Conservation (phyloP, 768 basidiomycete species). For the Rhizopogon vinicolor region DNA sequence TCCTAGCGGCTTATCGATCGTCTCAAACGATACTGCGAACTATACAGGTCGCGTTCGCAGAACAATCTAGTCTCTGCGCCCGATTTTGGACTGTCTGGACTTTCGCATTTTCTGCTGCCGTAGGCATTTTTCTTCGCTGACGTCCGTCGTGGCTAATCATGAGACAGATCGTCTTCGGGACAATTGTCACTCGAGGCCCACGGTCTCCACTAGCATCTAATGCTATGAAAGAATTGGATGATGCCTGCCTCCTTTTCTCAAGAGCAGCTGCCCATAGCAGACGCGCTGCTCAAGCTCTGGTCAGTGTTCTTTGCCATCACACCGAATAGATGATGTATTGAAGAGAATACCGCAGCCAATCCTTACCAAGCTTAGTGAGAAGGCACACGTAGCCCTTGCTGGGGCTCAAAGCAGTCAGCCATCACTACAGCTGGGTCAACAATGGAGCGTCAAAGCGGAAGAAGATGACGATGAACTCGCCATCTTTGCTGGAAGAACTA, state of each 20-base stretch:
- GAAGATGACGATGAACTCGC: slow-evolving; percentile 57
- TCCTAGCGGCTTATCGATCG: slow-evolving; percentile 57
- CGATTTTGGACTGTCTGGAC: slow-evolving; percentile 66
- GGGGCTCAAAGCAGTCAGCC: slow-evolving; percentile 33
- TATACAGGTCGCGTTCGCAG: slow-evolving; percentile 42
- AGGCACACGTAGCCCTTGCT: slow-evolving; percentile 55
- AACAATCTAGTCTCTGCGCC: slow-evolving; percentile 42
- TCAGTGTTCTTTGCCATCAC: slow-evolving; percentile 25
- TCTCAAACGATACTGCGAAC: slow-evolving; percentile 53
- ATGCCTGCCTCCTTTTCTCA: slow-evolving; percentile 61
- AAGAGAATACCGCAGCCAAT: slow-evolving; percentile 42
- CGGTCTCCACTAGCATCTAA: slow-evolving; percentile 59
- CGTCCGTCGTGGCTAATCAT: slow-evolving; percentile 1
- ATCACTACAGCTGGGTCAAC: slow-evolving; percentile 26
- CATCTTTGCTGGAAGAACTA: slow-evolving; percentile 65
- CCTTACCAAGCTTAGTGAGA: slow-evolving; percentile 55
- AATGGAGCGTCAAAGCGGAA: slow-evolving; percentile 52
- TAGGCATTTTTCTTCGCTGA: slow-evolving; percentile 16
- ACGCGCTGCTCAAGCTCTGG: slow-evolving; percentile 62
- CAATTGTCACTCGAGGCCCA: slow-evolving; percentile 73
- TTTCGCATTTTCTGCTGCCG: slow-evolving; percentile 51
- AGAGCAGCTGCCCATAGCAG: slow-evolving; percentile 56
- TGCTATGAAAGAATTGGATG: slow-evolving; percentile 68
- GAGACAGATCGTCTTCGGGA: slow-evolving; percentile 68
- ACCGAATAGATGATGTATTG: slow-evolving; percentile 1